Evolutionary conservation across 2,329 filamentous ascomycete genomes (phyloP), one percentile per base, ranked within the genome.

Genomic region (Tolypocladium pustulatum): DNA sequence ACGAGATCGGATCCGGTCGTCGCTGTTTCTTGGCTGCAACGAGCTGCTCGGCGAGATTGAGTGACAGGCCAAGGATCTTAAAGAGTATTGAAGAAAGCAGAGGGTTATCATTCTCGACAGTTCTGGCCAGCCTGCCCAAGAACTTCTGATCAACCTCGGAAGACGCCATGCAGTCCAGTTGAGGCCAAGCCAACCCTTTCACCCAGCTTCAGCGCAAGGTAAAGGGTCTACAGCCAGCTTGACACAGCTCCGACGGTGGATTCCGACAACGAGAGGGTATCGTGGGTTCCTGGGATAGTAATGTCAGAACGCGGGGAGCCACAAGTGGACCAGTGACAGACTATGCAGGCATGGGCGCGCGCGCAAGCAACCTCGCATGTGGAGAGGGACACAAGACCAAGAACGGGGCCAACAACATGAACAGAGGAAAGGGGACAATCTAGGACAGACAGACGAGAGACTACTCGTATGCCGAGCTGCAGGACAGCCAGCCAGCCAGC

Each of bases 81-180:
- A 91, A 97, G 54, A 99, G 82, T 71, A 90, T 91, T 25, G 83
- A 82, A 9, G 89, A 89, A 53, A 97, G 82, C 22, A 92, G 80
- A 4, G 89, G 86, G 68, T 93, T 94, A 65, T 90, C 86, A 61
- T 82, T 77, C 69, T 87, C 86, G 65, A 91, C 91, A 61, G 86
- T 82, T 74, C 87, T 89, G 71, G 94, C 93, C 71, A 96, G 87
- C 70, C 86, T 87, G 75, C 91, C 91, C 68, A 99, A 82, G 75
- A 95, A 96, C 77, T 97, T 99, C 77, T 96, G 92, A 73, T 99
- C 94, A 62, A 97, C 91, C 76, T 96, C 91, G 61, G 91, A 94
- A 71, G 92, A 94, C 76, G 94, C 94, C 94, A 97, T 99, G 62
- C 70, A 69, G 67, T 57, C 51, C 2, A 34, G 2, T 37, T 41